phyloP scores from a whole-genome alignment of 1,284 basidiomycete species.

The Ceratobasidium theobromae region DNA sequence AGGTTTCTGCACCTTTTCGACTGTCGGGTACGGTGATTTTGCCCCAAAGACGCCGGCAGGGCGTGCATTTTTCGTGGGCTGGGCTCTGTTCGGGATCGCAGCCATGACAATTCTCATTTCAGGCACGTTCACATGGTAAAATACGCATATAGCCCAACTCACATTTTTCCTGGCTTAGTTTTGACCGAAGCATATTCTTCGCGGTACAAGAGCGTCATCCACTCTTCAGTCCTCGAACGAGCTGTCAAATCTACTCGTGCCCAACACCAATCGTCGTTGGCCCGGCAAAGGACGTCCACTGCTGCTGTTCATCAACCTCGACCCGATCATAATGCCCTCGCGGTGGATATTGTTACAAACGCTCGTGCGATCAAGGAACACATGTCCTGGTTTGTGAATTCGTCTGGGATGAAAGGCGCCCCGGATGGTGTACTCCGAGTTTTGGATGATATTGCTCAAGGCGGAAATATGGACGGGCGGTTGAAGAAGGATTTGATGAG shows the following conservation, averaged over 20 bases:
- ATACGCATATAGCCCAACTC: constrained; percentile 34
- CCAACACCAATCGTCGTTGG: constrained; percentile 11
- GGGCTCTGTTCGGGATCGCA: constrained; percentile 76
- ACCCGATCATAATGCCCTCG: constrained; percentile 48
- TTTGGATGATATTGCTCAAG: constrained; percentile 52
- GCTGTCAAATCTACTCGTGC: constrained; percentile 52
- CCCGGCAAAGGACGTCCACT: background rate
- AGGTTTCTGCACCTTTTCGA: constrained; percentile 39
- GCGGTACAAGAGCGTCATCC: constrained; percentile 55
- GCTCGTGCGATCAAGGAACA: constrained; percentile 52
- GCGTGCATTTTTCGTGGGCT: constrained; percentile 75
- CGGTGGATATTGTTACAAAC: constrained; percentile 52
- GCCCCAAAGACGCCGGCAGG: constrained; percentile 64
- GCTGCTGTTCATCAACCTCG: constrained; percentile 12
- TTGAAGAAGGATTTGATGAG: constrained; percentile 53
- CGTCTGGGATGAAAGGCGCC: constrained; percentile 38
- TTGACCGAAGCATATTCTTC: constrained; percentile 62
- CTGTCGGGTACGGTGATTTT: constrained; percentile 71
- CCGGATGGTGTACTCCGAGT: constrained; percentile 48
- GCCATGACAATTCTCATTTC: constrained; percentile 73
- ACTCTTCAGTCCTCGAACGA: constrained; percentile 51
- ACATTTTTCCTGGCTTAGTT: constrained; percentile 47
- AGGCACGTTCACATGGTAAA: constrained; percentile 46
- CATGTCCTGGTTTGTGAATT: constrained; percentile 46
- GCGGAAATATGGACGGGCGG: constrained; percentile 45